Evolutionary conservation across 139 green algal genomes (phyloP), one percentile per base, ranked within the genome.

Genomic region (Closterium sp.): DNA sequence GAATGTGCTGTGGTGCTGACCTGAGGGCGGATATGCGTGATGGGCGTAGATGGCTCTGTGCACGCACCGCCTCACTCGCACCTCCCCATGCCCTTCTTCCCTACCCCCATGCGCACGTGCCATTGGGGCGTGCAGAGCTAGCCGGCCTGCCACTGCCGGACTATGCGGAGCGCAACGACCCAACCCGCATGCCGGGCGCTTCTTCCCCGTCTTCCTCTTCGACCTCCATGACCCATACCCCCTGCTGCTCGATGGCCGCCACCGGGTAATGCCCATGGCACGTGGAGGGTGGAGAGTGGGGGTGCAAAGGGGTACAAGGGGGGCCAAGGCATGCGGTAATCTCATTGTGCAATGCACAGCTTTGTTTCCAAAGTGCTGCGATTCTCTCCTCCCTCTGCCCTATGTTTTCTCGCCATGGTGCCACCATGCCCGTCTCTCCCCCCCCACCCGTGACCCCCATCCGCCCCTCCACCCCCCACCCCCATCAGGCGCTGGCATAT

Each of bases 401-500:
- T 31, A 32, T 17, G 38, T 10, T 31, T 27, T 87, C 85, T 31
- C 85, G 1, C 85, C n/a, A 87, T 50, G 38, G 4, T 50, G 38
- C 9, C n/a, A 6, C 38, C 24, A 5, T 28, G 10, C 86, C 31
- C 13, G 22, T 24, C 24, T 89, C n/a, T 45, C 29, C 62, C 17
- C 29, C 86, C 86, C 28, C 86, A 31, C 86, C 86, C 13, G 4
- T 30, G 27, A 34, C 86, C 86, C 86, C 30, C 28, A 89, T 19
- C 86, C 13, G 6, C 22, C 85, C 28, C n/a, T 27, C 85, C 28
- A 87, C 85, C 85, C 5, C 85, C 13, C 85, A n/a, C 85, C 85
- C 85, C 85, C 28, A 87, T 29, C 91, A 94, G 91, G 91, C 91
- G 28, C n/a, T 94, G 91, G 88, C 91, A 2, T 94, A 89, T 31